Percentiles rank a stretch among this genome's conserved stretches.
Evolutionary conservation across 148 eudicot genomes (phyloP).

Genomic region (Cornus controversa): DNA sequence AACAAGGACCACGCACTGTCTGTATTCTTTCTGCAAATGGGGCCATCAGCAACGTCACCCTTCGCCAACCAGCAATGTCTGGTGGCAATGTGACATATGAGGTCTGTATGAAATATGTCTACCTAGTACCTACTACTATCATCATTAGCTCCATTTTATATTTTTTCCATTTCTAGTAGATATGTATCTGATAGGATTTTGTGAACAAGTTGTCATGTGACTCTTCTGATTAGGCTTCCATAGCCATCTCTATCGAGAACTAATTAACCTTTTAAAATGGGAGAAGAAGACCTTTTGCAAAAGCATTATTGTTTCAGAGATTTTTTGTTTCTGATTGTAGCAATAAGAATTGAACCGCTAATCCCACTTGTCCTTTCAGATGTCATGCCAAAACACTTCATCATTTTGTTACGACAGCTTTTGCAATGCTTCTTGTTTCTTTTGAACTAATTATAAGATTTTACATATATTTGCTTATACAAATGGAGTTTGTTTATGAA

Average conservation of each 20-base stretch:
- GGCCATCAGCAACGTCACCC: slow-evolving; percentile 64
- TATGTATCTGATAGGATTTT: not conserved
- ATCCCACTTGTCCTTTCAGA: too few relatives aligned
- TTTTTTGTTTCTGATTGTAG: too few relatives aligned
- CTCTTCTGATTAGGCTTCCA: not conserved
- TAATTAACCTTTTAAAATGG: not conserved
- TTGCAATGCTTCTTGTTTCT: too few relatives aligned
- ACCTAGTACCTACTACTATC: not conserved
- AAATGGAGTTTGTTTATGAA: too few relatives aligned
- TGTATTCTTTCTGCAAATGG: slow-evolving; percentile 84
- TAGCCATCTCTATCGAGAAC: not conserved
- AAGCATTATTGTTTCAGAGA: too few relatives aligned
- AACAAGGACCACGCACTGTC: slow-evolving; percentile 72
- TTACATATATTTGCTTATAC: too few relatives aligned
- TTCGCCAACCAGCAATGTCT: slow-evolving; percentile 60
- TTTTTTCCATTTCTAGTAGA: not conserved
- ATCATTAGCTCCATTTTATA: not conserved
- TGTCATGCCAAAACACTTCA: too few relatives aligned
- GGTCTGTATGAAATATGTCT: slow-evolving; percentile 33
- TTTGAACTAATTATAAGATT: too few relatives aligned
- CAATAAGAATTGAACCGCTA: too few relatives aligned
- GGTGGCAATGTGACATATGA: slow-evolving; percentile 67
- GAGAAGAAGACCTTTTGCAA: not conserved
- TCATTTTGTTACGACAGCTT: too few relatives aligned
- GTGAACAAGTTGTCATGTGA: not conserved